Base-by-base conservation (phyloP, 441 rosid species). In the Melastoma candidum region DNA sequence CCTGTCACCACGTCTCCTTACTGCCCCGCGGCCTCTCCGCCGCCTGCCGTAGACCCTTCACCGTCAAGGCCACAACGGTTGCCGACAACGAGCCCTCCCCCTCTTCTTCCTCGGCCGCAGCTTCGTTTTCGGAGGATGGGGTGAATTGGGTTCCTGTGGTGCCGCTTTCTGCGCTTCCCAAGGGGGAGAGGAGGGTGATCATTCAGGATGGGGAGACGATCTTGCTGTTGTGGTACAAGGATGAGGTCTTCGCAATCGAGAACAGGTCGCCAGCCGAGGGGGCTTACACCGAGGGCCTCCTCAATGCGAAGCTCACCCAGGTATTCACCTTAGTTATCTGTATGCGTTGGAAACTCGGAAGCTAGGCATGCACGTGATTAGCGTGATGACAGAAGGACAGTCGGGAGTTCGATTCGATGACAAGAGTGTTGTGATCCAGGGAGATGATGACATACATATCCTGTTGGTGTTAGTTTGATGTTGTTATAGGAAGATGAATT, bases 261-360 rank as follows among this genome's bases (percentile, higher is more conserved):
- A 90, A 90, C 62, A 66, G 93, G 47, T 90, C 98, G 29, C 98
- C 96, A 0, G 98, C 96, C 11, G 98, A 90, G 65, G 98, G 98
- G 6, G 98, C 98, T 48, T 90, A 85, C 61, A 80, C 66, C 52
- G 96, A 90, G 59, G 98, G 98, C 10, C 74, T 90, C 63, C 64
- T 90, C 68, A 90, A 90, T 64, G 95, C 98, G 60, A 90, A 82
- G 77, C 98, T 87, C 56, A 90, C 95, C 9, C 83, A 82, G 95
- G 87, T 77, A 45, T 29, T 29, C 36, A 51, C 56, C 4, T 52
- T n/a, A 44, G 11, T 52, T 52, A 41, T 52, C 41, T 36, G 41
- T 2, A 9, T 36, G 8, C 8, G 41, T 36, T 9, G 41, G 41
- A 36, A 36, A 36, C 41, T 36, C 6, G 41, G 8, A 36, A 36